phyloP scores from a whole-genome alignment of 1,284 basidiomycete genomes.

The Fomitopsis pinicola region DNA sequence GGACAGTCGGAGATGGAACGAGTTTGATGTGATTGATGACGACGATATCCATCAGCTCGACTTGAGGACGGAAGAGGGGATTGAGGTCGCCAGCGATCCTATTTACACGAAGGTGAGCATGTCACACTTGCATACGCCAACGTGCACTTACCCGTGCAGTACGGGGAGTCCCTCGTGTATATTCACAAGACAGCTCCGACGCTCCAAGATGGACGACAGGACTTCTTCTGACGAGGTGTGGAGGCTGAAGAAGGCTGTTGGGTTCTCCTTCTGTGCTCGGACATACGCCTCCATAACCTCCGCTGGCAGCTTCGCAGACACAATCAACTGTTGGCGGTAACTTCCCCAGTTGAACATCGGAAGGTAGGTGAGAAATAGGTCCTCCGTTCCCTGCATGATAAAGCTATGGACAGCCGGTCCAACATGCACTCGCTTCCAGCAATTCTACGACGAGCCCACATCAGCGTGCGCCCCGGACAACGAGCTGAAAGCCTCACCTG shows the following conservation, averaged over 20 bases:
- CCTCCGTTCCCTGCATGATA: conserved; percentile 35
- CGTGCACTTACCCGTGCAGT: conserved; percentile 1
- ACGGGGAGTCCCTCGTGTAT: conserved; percentile 1
- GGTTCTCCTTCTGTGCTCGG: conserved; percentile 11
- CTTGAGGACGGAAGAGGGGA: neutral
- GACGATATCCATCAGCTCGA: conserved; percentile 25
- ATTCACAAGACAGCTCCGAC: neutral
- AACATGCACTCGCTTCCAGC: conserved; percentile 27
- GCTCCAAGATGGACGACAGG: neutral
- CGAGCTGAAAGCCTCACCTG: conserved; percentile 15
- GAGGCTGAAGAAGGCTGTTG: conserved; percentile 10
- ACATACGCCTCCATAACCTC: conserved; percentile 19
- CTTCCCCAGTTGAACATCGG: conserved; percentile 38
- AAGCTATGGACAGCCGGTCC: conserved; percentile 32
- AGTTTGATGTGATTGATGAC: conserved; percentile 29
- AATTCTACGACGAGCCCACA: conserved; percentile 13
- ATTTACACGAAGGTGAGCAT: neutral
- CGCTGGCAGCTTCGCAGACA: conserved; percentile 28
- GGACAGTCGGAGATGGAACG: conserved; percentile 21
- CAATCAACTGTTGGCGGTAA: conserved; percentile 34
- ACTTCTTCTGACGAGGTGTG: neutral
- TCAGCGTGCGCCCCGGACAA: neutral
- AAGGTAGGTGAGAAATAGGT: conserved; percentile 32
- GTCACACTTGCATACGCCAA: neutral
- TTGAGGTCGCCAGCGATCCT: neutral